A percentile compares a stretch with the other conserved stretches of the same genome.
Conservation (phyloP, 208 protist genomes). For the Leishmania tarentolae region DNA sequence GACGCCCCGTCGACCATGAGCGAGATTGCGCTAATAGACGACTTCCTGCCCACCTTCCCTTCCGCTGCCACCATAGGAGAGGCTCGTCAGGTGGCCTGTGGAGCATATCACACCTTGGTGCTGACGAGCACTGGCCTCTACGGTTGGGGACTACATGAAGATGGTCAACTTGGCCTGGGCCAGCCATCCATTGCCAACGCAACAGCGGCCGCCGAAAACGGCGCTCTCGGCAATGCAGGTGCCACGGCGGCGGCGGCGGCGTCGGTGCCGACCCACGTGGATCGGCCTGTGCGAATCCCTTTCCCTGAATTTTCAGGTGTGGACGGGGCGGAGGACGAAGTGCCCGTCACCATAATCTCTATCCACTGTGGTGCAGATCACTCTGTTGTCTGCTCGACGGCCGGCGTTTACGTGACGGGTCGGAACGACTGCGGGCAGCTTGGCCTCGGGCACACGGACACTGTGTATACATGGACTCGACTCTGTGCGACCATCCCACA, state of each 20-base stretch:
- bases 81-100: constrained; percentile 54
- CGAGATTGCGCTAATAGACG: constrained; percentile 27
- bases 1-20: constrained; percentile 12
- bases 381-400: constrained; percentile 51
- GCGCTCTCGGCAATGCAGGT: not conserved
- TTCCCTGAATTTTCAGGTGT: constrained; percentile 37
- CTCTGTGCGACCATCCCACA: constrained; percentile 13
- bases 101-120: constrained; percentile 85
- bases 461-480: constrained; percentile 35
- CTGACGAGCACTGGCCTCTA: constrained; percentile 71
- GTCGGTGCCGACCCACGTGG: constrained; percentile 3
- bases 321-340: not conserved
- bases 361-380: constrained; percentile 77
- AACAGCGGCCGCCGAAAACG: not conserved
- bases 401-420: constrained; percentile 75
- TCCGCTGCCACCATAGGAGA: not conserved
- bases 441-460: constrained; percentile 48
- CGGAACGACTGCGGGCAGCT: constrained; percentile 85
- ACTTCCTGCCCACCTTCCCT: constrained; percentile 22
- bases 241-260: not conserved
- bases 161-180: constrained; percentile 79
- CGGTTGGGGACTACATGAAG: constrained; percentile 77
- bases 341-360: constrained; percentile 6
- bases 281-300: constrained; percentile 41
- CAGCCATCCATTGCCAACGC: constrained; percentile 4